Evolutionary conservation across 345 rosid genomes (phyloP), one percentile per base, ranked within the genome.

Genomic region (Syzygium grande): DNA sequence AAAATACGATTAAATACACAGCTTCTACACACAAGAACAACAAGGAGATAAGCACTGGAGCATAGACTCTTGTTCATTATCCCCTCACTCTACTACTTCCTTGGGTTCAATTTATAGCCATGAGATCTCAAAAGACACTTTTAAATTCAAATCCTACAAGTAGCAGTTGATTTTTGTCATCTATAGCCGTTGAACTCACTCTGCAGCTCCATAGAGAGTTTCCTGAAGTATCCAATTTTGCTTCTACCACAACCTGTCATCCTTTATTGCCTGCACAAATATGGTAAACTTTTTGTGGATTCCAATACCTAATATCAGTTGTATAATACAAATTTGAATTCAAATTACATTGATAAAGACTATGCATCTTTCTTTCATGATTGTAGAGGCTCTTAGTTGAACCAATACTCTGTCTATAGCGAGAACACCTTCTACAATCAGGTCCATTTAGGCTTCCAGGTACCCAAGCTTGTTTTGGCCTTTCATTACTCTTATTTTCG

Each of bases 201-300:
- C 1, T 56, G 61, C 0, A 56, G n/a, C n/a, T 56, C n/a, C n/a
- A 23, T 56, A 0, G 59, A 23, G 63, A 58, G 3, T 58, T 58
- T 23, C 29, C 63, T 9, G 0, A n/a, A 38, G 41, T 38, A 38
- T 38, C 4, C 23, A n/a, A 0, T 58, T 58, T 0, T 58, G 63
- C 13, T 23, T 25, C 0, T 58, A 5, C 1, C 23, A 0, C 63
- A 2, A 0, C n/a, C 63, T 25, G 63, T 58, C 63, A 1, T 25
- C n/a, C 63, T 2, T 3, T 10, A n/a, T 25, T 58, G n/a, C 63
- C 10, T 3, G 25, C 11, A 19, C 10, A 54, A 7, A 54, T 54
- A 7, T 54, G 58, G 25, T 54, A 8, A 54, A 54, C 25, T 7
- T 54, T 54, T 21, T 54, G 58, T 54, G 58, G 23, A 54, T 54